Conservation (phyloP, 352 stramenopile genomes). For the Phytophthora sp. region DNA sequence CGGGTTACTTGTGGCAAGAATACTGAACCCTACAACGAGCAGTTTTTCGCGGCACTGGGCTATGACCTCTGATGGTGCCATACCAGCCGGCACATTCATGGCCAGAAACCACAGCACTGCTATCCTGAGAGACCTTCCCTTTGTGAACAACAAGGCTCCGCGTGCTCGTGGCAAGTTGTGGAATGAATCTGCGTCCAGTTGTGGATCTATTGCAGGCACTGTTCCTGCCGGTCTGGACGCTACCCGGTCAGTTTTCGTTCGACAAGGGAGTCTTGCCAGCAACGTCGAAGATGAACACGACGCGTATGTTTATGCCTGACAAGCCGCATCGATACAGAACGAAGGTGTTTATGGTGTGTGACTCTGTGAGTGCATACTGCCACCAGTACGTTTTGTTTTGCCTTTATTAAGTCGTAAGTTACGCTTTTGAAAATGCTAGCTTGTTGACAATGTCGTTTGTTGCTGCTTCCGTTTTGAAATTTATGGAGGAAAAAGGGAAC, state of each 20-base stretch:
- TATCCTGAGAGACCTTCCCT: slow-evolving; percentile 12
- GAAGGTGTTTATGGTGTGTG: slow-evolving; percentile 28
- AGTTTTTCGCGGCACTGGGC: neutral
- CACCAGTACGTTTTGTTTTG: neutral
- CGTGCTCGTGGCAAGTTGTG: neutral
- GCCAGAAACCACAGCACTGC: slow-evolving; percentile 15
- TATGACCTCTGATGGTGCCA: neutral
- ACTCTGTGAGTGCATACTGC: slow-evolving; percentile 12
- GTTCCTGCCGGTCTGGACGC: neutral
- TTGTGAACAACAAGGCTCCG: slow-evolving; percentile 18
- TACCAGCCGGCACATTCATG: slow-evolving; percentile 22
- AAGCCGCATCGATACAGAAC: slow-evolving; percentile 25
- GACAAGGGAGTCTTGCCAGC: slow-evolving; percentile 35
- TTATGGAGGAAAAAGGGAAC: slow-evolving; percentile 2
- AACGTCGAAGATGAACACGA: slow-evolving; percentile 35
- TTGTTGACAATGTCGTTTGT: no score
- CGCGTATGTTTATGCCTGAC: slow-evolving; percentile 41
- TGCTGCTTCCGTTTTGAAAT: slow-evolving; percentile 13
- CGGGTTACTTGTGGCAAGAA: no score
- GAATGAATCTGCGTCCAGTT: neutral
- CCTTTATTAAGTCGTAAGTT: slow-evolving; percentile 17
- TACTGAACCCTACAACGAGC: neutral
- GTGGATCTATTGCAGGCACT: neutral
- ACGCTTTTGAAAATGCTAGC: no score
- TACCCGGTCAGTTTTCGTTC: slow-evolving; percentile 26